Evolutionary conservation across 495 filamentous ascomycete species (phyloP).

Genomic region (Mycothermus thermophilus): DNA sequence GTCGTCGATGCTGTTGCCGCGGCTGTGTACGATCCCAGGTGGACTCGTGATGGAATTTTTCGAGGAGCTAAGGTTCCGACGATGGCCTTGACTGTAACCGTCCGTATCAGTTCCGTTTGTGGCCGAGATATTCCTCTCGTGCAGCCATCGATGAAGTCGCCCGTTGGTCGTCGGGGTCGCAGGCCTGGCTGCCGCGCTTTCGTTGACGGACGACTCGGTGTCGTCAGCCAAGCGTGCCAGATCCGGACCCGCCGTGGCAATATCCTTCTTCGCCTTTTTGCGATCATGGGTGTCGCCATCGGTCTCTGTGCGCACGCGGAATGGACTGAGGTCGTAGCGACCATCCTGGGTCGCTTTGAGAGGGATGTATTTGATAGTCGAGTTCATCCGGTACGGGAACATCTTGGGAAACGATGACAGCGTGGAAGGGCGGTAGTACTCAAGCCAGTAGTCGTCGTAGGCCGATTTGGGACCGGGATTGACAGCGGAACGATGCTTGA

Average conservation of each 20-base stretch:
- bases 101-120: too few relatives aligned
- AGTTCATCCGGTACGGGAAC: constrained; percentile 82
- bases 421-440: constrained; percentile 81
- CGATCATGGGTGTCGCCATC: constrained; percentile 33
- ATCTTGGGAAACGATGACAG: constrained; percentile 79
- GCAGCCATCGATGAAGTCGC: constrained; percentile 37
- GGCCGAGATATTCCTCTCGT: too few relatives aligned
- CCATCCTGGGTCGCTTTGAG: constrained; percentile 54
- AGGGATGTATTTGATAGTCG: constrained; percentile 65
- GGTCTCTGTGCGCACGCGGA: constrained; percentile 51
- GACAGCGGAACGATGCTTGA: constrained; percentile 22
- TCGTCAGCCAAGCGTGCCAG: constrained; percentile 17
- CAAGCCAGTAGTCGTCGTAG: constrained; percentile 96
- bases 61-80: neutral
- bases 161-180: constrained; percentile 31
- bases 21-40: too few relatives aligned
- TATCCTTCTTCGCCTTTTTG: constrained; percentile 42
- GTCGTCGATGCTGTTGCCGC: constrained; percentile 9
- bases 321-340: constrained; percentile 69
- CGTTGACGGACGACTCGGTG: constrained; percentile 28
- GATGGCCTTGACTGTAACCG: neutral
- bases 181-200: constrained; percentile 22
- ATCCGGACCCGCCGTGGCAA: constrained; percentile 46
- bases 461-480: constrained; percentile 45
- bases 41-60: neutral